These are phyloP conservation scores for Corylus americana DNA, from an alignment of 306 rosid species.

Conservation along the genomic window DNA sequence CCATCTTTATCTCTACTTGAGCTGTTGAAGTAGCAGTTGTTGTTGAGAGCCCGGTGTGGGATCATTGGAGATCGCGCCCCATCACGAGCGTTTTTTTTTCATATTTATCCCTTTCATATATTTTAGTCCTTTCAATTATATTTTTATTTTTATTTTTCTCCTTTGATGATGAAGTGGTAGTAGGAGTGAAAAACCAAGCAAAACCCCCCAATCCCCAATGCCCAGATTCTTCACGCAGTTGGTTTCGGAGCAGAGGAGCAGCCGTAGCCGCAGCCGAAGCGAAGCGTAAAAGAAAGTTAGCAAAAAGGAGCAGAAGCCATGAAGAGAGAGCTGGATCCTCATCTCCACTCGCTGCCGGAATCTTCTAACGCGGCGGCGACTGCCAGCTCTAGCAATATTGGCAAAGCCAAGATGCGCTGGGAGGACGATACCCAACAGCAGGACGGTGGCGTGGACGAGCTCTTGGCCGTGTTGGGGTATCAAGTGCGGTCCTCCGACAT, in stretches of 20 bases:
- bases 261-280: not conserved
- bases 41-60: conserved; percentile 7
- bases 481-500: conserved; percentile 74
- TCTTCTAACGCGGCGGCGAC: conserved; percentile 21
- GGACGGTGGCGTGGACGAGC: conserved; percentile 81
- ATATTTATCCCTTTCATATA: not conserved
- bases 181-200: conserved; percentile 20
- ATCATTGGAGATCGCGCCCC: conserved; percentile 52
- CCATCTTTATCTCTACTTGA: conserved; percentile 50
- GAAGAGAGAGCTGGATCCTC: conserved; percentile 62
- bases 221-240: conserved; percentile 34
- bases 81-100: conserved; percentile 40
- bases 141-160: not conserved
- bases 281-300: not conserved
- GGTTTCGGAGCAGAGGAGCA: conserved; percentile 13
- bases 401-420: conserved; percentile 61
- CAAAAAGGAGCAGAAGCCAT: conserved; percentile 14
- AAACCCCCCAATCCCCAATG: conserved; percentile 31
- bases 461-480: conserved; percentile 82
- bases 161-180: conserved; percentile 16
- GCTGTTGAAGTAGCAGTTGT: conserved; percentile 22
- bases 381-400: not conserved
- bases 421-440: conserved; percentile 41
- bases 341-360: conserved; percentile 33
- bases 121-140: not conserved